A percentile compares a stretch with the other conserved stretches of the same genome.
phyloP scores from a whole-genome alignment of 495 filamentous ascomycete species.

The Bryoglossum gracile region DNA sequence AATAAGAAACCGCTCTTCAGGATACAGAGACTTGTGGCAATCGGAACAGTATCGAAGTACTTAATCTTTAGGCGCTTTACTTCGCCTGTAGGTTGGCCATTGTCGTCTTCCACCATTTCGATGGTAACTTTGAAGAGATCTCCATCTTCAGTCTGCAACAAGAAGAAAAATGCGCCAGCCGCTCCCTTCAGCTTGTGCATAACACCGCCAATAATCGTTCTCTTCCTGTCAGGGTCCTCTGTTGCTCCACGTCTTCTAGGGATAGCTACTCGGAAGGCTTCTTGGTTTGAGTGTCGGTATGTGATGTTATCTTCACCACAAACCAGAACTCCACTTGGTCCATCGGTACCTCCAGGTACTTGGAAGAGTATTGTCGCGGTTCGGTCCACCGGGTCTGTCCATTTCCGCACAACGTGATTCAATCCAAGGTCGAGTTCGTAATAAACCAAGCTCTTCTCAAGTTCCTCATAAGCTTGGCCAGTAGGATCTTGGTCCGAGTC shows the following conservation, averaged over 20 bases:
- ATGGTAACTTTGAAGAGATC: conserved; percentile 96
- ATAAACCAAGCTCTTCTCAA: conserved; percentile 88
- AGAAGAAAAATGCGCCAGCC: conserved; percentile 82
- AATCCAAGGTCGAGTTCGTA: conserved; percentile 95
- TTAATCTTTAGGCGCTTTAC: conserved; percentile 85
- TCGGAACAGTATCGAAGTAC: conserved; percentile 93
- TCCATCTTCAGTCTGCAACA: conserved; percentile 91
- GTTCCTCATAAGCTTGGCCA: conserved; percentile 69
- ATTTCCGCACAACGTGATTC: conserved; percentile 94
- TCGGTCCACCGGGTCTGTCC: conserved; percentile 88
- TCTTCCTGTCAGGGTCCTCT: conserved; percentile 87
- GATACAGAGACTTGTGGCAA: conserved; percentile 80
- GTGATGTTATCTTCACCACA: conserved; percentile 92
- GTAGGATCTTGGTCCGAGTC: conserved; percentile 88
- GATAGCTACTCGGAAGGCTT: conserved; percentile 80
- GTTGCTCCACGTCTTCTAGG: conserved; percentile 78
- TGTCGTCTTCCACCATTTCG: conserved; percentile 78
- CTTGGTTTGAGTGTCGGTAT: conserved; percentile 89
- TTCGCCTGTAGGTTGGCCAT: conserved; percentile 69
- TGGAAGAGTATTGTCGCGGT: conserved; percentile 88
- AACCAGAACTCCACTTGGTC: conserved; percentile 89
- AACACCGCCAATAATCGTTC: conserved; percentile 76
- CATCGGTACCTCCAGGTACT: conserved; percentile 88
- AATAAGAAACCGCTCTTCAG: conserved; percentile 95
- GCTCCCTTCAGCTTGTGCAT: conserved; percentile 94